A percentile compares a stretch with the other conserved stretches of the same genome.
phyloP scores from a whole-genome alignment of 2,329 filamentous ascomycete genomes.

The Pseudocercospora fijiensis region DNA sequence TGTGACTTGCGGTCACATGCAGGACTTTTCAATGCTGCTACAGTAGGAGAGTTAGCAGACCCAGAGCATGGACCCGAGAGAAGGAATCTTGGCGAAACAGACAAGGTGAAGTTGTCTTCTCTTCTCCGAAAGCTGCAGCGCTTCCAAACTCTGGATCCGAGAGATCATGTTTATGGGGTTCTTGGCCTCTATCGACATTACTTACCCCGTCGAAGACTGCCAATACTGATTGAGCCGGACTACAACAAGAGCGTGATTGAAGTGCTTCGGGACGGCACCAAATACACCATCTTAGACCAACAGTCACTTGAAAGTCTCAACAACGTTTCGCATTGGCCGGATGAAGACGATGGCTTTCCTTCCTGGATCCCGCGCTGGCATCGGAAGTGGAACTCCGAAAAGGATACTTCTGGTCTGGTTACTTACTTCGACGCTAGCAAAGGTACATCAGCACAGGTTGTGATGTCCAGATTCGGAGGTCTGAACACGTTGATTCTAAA shows the following conservation, averaged over 20 bases:
- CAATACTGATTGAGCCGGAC: neutral
- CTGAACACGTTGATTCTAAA: neutral
- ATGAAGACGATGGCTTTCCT: neutral
- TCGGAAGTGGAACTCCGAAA: constrained; percentile 2
- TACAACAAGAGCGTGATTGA: neutral
- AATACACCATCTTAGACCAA: constrained; percentile 2
- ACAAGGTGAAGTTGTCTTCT: neutral
- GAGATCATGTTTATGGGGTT: constrained; percentile 7
- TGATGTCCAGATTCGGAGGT: constrained; percentile 5
- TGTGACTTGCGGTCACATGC: neutral
- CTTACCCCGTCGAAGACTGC: neutral
- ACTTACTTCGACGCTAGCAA: neutral
- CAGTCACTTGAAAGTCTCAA: neutral
- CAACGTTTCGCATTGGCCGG: constrained; percentile 3
- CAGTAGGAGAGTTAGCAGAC: constrained; percentile 2
- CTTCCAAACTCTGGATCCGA: constrained; percentile 12
- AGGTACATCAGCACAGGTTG: neutral
- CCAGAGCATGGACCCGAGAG: constrained; percentile 5
- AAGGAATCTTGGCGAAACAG: neutral
- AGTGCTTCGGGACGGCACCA: constrained; percentile 4
- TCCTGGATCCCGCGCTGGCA: constrained; percentile 4
- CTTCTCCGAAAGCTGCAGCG: neutral
- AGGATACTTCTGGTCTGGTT: constrained; percentile 1
- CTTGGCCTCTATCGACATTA: constrained; percentile 6
- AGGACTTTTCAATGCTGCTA: constrained; percentile 2